Conservation (phyloP, 495 filamentous ascomycete species). For the Aspergillus ellipticus region DNA sequence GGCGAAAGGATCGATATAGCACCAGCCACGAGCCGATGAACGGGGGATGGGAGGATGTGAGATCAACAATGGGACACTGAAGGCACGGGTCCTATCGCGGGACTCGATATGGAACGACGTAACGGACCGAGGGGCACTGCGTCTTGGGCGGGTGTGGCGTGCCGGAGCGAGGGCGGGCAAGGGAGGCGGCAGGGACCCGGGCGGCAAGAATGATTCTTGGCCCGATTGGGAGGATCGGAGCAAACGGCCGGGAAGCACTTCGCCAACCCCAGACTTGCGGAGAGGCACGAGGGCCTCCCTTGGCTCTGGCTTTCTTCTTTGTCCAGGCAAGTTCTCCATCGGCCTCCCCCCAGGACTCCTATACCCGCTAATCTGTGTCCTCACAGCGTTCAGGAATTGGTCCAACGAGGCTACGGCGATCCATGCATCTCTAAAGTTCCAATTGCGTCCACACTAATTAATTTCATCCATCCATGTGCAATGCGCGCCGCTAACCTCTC, state of each 20-base stretch:
- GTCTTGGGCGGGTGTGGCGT: constrained; percentile 16
- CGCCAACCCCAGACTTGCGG: background rate
- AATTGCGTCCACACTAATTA: background rate
- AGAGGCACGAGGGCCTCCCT: background rate
- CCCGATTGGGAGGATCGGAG: constrained; percentile 2
- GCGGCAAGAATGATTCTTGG: constrained; percentile 1
- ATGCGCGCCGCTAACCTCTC: constrained; percentile 12
- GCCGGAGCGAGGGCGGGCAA: constrained; percentile 19
- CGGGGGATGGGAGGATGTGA: background rate
- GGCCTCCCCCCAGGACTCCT: background rate
- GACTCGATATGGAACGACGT: constrained; percentile 15
- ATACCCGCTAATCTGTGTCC: background rate
- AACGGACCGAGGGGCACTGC: constrained; percentile 35
- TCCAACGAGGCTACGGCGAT: background rate
- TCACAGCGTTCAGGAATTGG: background rate
- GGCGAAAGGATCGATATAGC: background rate
- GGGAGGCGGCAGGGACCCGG: background rate
- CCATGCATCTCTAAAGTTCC: background rate
- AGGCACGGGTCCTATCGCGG: background rate
- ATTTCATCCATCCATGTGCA: constrained; percentile 9
- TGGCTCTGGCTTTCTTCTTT: background rate
- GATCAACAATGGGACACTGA: background rate
- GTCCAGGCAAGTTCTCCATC: background rate
- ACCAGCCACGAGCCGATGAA: background rate
- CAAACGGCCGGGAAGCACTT: background rate